These are phyloP conservation scores for Pseudogymnoascus sp. DNA, from an alignment of 2,329 filamentous ascomycete genomes.

Conservation along the genomic window DNA sequence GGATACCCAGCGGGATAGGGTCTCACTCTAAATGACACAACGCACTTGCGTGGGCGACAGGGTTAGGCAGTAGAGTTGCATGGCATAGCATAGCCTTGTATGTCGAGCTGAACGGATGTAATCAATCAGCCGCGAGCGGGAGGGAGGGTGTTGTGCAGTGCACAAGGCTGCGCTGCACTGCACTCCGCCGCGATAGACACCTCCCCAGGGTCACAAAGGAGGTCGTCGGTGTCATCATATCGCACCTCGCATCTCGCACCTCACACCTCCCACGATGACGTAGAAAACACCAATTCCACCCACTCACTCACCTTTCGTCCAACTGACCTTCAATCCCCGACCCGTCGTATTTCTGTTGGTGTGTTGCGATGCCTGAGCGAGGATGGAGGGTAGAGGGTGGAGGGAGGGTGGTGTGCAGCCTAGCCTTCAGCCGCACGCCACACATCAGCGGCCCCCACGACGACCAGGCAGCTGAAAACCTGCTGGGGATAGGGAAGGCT, in stretches of 20 bases:
- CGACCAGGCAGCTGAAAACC: background rate
- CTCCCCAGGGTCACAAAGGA: background rate
- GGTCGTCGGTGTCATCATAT: background rate
- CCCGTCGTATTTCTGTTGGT: background rate
- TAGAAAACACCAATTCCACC: background rate
- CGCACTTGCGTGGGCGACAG: background rate
- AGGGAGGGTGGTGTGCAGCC: background rate
- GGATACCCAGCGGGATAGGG: background rate
- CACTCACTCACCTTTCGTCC: background rate
- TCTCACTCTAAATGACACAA: background rate
- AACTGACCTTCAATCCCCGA: background rate
- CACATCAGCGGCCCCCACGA: background rate
- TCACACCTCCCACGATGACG: background rate
- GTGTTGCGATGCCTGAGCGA: too few relatives aligned
- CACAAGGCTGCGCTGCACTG: background rate
- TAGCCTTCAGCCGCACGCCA: background rate
- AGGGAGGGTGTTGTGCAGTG: too few relatives aligned
- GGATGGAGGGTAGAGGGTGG: too few relatives aligned
- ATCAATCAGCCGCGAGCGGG: too few relatives aligned
- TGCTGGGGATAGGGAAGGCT: too few relatives aligned
- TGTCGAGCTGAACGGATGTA: background rate
- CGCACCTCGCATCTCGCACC: too few relatives aligned
- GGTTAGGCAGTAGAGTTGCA: background rate
- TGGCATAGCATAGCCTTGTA: background rate
- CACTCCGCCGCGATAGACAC: too few relatives aligned